Percentiles rank a stretch among this genome's conserved stretches.
These are phyloP conservation scores for Apocynum venetum DNA, from an alignment of 257 asterid genomes.

Conservation along the genomic window DNA sequence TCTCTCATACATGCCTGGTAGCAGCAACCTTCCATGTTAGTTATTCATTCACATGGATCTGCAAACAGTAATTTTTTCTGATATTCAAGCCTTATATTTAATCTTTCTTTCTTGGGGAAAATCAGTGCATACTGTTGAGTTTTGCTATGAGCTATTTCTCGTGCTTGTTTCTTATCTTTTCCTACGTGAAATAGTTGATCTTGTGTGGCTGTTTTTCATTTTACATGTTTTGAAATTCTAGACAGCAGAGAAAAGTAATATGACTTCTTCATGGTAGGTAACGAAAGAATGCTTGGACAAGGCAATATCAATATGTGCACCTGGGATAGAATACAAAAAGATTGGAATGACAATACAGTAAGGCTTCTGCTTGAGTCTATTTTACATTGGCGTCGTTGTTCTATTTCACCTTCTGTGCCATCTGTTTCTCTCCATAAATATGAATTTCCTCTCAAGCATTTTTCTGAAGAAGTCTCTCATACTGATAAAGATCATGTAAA, in stretches of 20 bases:
- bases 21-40: too few species aligned
- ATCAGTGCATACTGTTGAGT: neutral
- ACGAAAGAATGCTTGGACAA: conserved; percentile 80
- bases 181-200: too few species aligned
- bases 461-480: neutral
- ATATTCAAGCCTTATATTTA: neutral
- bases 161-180: neutral
- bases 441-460: neutral
- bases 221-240: conserved; percentile 5
- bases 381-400: conserved; percentile 11
- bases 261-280: conserved; percentile 41
- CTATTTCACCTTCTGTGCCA: neutral
- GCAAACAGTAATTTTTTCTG: neutral
- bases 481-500: neutral
- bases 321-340: conserved; percentile 73
- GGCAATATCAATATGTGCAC: conserved; percentile 89
- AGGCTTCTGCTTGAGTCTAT: conserved; percentile 29
- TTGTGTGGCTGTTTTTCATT: neutral
- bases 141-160: neutral
- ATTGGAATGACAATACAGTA: conserved; percentile 93
- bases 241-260: conserved; percentile 4
- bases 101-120: too few species aligned
- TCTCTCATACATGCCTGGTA: too few species aligned
- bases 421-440: conserved; percentile 1
- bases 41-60: neutral